Percentiles rank a stretch among this genome's conserved stretches.
These are phyloP conservation scores for Xylaria castorea DNA, from an alignment of 495 filamentous ascomycete genomes.

Conservation along the genomic window DNA sequence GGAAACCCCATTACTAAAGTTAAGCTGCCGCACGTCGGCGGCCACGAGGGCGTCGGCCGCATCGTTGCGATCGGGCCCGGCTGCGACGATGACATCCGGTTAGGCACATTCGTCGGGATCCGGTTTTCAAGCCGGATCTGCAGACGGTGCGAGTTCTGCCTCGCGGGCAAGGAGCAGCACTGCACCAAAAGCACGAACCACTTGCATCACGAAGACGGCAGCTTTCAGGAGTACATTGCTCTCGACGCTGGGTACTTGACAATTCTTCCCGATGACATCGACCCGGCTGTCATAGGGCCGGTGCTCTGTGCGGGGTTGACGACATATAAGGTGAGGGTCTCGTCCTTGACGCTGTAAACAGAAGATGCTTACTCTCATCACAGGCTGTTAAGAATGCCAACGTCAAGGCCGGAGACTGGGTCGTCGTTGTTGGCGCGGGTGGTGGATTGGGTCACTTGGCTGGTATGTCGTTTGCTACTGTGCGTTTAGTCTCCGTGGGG, in stretches of 20 bases:
- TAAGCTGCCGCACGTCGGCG: slow-evolving; percentile 58
- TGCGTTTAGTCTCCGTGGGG: background rate
- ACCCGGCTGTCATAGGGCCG: slow-evolving; percentile 51
- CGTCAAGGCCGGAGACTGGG: slow-evolving; percentile 50
- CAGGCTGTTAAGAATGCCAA: slow-evolving; percentile 52
- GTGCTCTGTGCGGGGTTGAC: slow-evolving; percentile 54
- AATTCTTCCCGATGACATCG: slow-evolving; percentile 53
- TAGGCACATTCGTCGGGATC: slow-evolving; percentile 56
- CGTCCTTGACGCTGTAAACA: background rate
- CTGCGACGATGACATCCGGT: slow-evolving; percentile 39
- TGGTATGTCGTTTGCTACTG: slow-evolving; percentile 37
- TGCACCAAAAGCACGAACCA: slow-evolving; percentile 55
- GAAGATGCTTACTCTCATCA: background rate
- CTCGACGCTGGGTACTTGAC: slow-evolving; percentile 57
- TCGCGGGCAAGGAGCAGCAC: slow-evolving; percentile 56
- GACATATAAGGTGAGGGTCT: slow-evolving; percentile 36
- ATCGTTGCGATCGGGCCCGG: slow-evolving; percentile 52
- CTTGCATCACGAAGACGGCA: slow-evolving; percentile 58
- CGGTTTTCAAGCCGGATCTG: slow-evolving; percentile 55
- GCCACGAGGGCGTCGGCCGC: slow-evolving; percentile 57
- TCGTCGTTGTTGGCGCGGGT: slow-evolving; percentile 58
- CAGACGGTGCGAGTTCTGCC: slow-evolving; percentile 56
- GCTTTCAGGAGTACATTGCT: slow-evolving; percentile 56
- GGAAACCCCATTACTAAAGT: slow-evolving; percentile 55
- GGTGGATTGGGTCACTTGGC: slow-evolving; percentile 58